These are phyloP conservation scores for Ustilago bromivora DNA, from an alignment of 1,284 basidiomycete genomes.

Conservation along the genomic window DNA sequence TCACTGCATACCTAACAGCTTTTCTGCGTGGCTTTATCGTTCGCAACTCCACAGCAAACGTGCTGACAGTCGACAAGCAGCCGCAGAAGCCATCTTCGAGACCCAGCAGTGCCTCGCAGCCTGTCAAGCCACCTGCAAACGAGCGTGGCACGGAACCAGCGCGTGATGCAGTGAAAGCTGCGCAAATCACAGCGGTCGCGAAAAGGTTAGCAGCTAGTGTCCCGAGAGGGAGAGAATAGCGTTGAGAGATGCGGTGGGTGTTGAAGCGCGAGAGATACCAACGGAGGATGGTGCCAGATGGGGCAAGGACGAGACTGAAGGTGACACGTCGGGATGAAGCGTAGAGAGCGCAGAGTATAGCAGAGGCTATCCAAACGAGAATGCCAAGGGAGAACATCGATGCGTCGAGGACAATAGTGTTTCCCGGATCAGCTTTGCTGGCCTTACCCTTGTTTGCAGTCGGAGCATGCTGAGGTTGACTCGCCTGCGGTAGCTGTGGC, in stretches of 20 bases:
- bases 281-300: constrained; percentile 86
- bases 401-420: constrained; percentile 19
- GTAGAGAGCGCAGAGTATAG: constrained; percentile 82
- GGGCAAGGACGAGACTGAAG: constrained; percentile 89
- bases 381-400: constrained; percentile 47
- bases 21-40: constrained; percentile 72
- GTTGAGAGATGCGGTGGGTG: constrained; percentile 75
- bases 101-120: constrained; percentile 58
- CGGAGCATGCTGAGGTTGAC: not conserved
- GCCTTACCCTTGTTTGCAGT: not conserved
- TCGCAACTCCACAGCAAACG: constrained; percentile 85
- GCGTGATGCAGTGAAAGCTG: constrained; percentile 49
- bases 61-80: constrained; percentile 92
- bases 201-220: constrained; percentile 88
- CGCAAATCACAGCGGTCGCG: constrained; percentile 71
- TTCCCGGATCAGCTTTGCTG: constrained; percentile 4
- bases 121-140: constrained; percentile 27
- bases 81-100: constrained; percentile 93
- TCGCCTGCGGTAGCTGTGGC: not conserved
- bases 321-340: constrained; percentile 82
- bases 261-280: constrained; percentile 83
- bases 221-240: constrained; percentile 76
- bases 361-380: constrained; percentile 72
- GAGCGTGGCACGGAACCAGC: constrained; percentile 22
- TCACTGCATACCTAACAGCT: constrained; percentile 58